These are phyloP conservation scores for Isatis lusitanica DNA, from an alignment of 441 rosid genomes.

Conservation along the genomic window DNA sequence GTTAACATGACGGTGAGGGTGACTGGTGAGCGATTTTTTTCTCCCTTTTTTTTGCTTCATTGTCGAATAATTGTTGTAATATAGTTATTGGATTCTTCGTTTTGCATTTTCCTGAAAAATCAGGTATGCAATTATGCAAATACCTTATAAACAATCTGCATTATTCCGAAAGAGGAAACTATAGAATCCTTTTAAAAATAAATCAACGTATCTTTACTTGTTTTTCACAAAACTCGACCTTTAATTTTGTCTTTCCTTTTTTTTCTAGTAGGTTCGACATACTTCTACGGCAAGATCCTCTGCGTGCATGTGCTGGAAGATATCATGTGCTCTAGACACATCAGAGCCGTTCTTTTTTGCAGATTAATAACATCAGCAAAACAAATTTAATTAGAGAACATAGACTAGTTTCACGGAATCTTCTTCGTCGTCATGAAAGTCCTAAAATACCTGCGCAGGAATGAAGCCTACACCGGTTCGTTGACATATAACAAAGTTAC, in stretches of 20 bases:
- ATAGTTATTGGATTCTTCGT: not conserved
- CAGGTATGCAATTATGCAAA: too few relatives aligned
- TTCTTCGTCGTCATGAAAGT: not conserved
- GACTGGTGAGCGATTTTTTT: not conserved
- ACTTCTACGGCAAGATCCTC: not conserved
- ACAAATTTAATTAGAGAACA: not conserved
- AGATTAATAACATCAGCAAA: not conserved
- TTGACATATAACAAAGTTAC: not conserved
- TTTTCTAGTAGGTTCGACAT: not conserved
- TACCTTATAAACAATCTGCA: not conserved
- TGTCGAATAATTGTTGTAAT: not conserved
- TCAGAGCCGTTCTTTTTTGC: not conserved
- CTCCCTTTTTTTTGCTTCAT: not conserved
- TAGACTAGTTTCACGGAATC: not conserved
- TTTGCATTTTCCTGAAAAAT: not conserved
- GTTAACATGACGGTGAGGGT: not conserved
- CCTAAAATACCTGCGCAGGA: too few relatives aligned
- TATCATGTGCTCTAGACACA: not conserved
- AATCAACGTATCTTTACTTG: not conserved
- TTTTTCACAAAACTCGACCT: not conserved
- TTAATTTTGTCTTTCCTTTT: not conserved
- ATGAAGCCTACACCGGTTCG: not conserved
- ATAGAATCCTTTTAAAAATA: too few relatives aligned
- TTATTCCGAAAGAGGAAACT: not conserved
- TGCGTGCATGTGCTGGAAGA: not conserved